Evolutionary conservation across 345 rosid species (phyloP), one percentile per base, ranked within the genome.

Genomic region (Abelmoschus esculentus): DNA sequence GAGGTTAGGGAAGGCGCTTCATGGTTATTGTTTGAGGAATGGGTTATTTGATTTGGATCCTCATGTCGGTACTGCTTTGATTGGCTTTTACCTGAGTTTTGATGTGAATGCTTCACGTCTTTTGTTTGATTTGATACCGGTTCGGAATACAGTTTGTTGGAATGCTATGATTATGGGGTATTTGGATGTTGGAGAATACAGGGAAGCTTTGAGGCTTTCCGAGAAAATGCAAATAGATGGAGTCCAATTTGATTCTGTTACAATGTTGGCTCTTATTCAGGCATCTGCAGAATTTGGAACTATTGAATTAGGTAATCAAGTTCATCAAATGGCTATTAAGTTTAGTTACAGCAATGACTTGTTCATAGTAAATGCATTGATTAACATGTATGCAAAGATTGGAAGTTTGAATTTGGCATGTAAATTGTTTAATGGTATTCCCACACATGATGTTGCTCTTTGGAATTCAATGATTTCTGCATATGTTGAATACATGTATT

Each of bases 381-480:
- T 31, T 59, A 59, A 59, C 34, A 59, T 59, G 63, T 31, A 59
- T 59, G 63, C 63, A 14, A 12, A 57, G 61, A 49, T 72, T 55
- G 78, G 82, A 68, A 56, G 62, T 71, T 71, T 83, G 64, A 73
- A 79, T 15, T 66, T 72, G 31, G 76, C 81, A 22, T 52, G 61
- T 47, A 53, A 57, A 31, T 32, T 74, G 72, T 84, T 82, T 69
- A 42, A 68, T 75, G 36, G 58, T 46, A 61, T 57, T 13, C 68
- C 42, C 2, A 57, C n/a, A 28, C 47, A 18, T 8, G 90, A 86
- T 75, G 82, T 67, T 77, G 82, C 82, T 14, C 34, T 86, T 69
- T 86, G 90, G 87, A 86, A 86, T 73, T 86, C 87, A 6, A 78
- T 86, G 86, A 66, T 82, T 58, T 75, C 74, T 12, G 71, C 81